These are phyloP conservation scores for Isochrysis galbana DNA, from an alignment of 78 protist species.

Conservation along the genomic window DNA sequence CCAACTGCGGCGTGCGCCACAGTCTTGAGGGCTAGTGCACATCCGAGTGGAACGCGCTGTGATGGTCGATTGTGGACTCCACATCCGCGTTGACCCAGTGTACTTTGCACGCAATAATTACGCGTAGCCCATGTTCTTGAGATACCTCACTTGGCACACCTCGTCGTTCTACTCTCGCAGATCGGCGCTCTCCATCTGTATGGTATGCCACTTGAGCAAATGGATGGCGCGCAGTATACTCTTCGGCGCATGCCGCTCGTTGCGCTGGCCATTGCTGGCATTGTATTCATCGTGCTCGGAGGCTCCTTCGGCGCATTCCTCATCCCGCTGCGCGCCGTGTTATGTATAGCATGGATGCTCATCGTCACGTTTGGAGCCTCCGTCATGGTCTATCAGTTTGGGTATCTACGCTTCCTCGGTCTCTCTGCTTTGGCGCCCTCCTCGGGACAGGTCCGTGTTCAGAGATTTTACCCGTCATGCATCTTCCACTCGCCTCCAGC, in stretches of 20 bases:
- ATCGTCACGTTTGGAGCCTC: constrained; percentile 35
- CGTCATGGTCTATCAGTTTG: constrained; percentile 12
- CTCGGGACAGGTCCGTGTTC: too few relatives aligned
- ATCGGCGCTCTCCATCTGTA: background rate
- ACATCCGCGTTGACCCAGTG: too few relatives aligned
- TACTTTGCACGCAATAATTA: too few relatives aligned
- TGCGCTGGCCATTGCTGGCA: background rate
- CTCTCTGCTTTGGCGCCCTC: background rate
- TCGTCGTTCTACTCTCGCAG: too few relatives aligned
- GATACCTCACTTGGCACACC: too few relatives aligned
- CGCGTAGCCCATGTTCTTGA: too few relatives aligned
- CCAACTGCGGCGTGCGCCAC: too few relatives aligned
- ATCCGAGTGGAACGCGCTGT: too few relatives aligned
- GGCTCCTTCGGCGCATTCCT: constrained; percentile 41
- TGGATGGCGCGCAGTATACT: background rate
- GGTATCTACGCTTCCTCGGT: constrained; percentile 4
- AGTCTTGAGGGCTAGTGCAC: too few relatives aligned
- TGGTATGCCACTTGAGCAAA: background rate
- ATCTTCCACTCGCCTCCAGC: too few relatives aligned
- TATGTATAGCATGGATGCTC: constrained; percentile 39
- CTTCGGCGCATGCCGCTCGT: constrained; percentile 3
- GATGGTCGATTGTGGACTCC: too few relatives aligned
- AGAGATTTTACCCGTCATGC: too few relatives aligned
- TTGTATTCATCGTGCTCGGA: constrained; percentile 45
- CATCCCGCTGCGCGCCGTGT: constrained; percentile 57